Percentiles rank a stretch among this genome's conserved stretches.
Conservation (phyloP, 2,329 filamentous ascomycete species). For the Epicoccum nigrum region DNA sequence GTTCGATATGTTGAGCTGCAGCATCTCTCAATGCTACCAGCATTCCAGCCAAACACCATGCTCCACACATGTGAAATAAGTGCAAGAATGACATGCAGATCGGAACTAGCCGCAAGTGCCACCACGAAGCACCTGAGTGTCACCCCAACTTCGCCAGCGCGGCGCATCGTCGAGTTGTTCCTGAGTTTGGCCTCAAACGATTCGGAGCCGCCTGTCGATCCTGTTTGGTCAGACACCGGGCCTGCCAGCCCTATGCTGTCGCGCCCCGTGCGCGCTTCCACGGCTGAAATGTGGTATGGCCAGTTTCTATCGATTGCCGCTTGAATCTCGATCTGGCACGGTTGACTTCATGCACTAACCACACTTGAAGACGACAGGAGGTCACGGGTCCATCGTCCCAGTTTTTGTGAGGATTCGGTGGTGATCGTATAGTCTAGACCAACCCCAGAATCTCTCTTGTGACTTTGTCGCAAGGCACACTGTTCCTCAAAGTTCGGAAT, state of each 20-base stretch:
- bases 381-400: slow-evolving; percentile 14
- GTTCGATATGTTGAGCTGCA: background rate
- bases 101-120: too few species aligned
- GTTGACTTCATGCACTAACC: slow-evolving; percentile 13
- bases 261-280: background rate
- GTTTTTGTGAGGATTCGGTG: slow-evolving; percentile 7
- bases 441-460: background rate
- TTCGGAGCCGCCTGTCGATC: slow-evolving; percentile 3
- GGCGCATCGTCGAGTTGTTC: background rate
- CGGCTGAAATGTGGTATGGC: slow-evolving; percentile 1
- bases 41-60: background rate
- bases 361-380: background rate
- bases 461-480: slow-evolving; percentile 9
- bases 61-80: too few species aligned
- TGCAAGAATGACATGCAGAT: too few species aligned
- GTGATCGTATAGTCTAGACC: slow-evolving; percentile 9
- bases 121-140: background rate
- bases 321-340: slow-evolving; percentile 15
- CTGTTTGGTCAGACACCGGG: background rate
- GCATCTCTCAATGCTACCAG: background rate
- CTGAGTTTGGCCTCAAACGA: background rate
- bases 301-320: slow-evolving; percentile 3
- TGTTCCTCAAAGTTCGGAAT: slow-evolving; percentile 1
- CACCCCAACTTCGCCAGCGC: background rate
- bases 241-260: slow-evolving; percentile 3